Evolutionary conservation across 495 filamentous ascomycete species (phyloP).

Genomic region (Corynascus novoguineensis): DNA sequence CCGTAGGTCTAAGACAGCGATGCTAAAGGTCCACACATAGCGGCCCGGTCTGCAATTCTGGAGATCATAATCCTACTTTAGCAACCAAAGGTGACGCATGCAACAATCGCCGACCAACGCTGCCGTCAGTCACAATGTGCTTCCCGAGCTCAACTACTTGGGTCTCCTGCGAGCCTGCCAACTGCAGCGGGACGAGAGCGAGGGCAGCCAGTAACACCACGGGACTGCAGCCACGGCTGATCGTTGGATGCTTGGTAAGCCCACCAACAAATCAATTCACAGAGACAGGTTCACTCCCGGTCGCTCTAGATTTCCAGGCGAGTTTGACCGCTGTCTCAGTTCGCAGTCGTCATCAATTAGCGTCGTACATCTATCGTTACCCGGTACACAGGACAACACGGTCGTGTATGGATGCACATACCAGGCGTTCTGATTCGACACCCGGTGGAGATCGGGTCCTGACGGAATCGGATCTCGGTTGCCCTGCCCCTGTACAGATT

Average conservation of each 20-base stretch:
- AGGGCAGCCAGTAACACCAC: not conserved
- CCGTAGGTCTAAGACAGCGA: not conserved
- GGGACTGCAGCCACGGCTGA: not conserved
- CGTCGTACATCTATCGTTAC: too few species aligned
- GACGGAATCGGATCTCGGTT: not conserved
- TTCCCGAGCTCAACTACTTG: not conserved
- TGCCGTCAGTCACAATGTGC: not conserved
- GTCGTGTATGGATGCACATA: not conserved
- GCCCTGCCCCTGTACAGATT: not conserved
- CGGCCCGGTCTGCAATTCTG: not conserved
- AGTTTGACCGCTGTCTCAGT: not conserved
- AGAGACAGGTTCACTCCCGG: not conserved
- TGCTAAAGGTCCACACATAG: too few species aligned
- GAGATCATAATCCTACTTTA: conserved; percentile 1
- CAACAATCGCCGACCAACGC: not conserved
- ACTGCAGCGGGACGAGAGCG: not conserved
- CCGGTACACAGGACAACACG: not conserved
- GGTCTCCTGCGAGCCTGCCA: conserved; percentile 2
- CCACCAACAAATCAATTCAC: not conserved
- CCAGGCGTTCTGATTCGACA: not conserved
- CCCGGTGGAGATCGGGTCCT: conserved; percentile 1
- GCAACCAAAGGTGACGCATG: conserved; percentile 5
- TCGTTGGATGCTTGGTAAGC: conserved; percentile 1
- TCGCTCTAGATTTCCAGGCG: not conserved
- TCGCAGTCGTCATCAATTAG: too few species aligned